Evolutionary conservation across 805 yeast species (phyloP).

Genomic region (Yarrowia osloensis): DNA sequence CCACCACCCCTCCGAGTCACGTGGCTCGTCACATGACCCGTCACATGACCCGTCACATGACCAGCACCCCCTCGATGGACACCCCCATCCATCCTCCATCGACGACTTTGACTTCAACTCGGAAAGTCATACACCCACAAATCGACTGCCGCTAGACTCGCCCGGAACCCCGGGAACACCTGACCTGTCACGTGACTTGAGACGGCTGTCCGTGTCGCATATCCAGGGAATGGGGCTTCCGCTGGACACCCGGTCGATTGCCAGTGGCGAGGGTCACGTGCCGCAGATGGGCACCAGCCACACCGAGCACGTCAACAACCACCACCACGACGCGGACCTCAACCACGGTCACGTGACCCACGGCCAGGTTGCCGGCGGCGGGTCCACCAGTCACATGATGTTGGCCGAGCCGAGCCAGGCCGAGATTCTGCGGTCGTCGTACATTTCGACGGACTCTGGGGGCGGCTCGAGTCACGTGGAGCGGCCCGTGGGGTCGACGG

Average conservation of each 20-base stretch:
- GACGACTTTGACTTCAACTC: conserved; percentile 4
- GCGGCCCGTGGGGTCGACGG: neutral
- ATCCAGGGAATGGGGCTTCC: conserved; percentile 18
- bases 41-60: neutral
- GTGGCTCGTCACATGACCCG: neutral
- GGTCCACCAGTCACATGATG: neutral
- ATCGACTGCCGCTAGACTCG: neutral
- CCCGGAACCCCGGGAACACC: neutral
- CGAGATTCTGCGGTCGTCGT: conserved; percentile 20
- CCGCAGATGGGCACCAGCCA: neutral
- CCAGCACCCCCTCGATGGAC: neutral
- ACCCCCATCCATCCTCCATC: neutral
- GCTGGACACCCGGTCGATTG: neutral
- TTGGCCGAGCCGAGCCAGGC: conserved; percentile 14
- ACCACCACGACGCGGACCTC: neutral
- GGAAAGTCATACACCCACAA: neutral
- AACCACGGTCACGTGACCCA: conserved; percentile 18
- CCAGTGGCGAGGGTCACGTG: neutral
- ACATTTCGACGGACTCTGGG: conserved; percentile 3
- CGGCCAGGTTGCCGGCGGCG: neutral
- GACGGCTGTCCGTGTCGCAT: neutral
- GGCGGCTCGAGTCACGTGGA: neutral
- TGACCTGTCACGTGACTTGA: neutral
- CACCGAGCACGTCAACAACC: no score
- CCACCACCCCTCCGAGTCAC: neutral